Evolutionary conservation across 2,329 filamentous ascomycete genomes (phyloP), one percentile per base, ranked within the genome.

Genomic region (Arthrobotrys sphaeroides): DNA sequence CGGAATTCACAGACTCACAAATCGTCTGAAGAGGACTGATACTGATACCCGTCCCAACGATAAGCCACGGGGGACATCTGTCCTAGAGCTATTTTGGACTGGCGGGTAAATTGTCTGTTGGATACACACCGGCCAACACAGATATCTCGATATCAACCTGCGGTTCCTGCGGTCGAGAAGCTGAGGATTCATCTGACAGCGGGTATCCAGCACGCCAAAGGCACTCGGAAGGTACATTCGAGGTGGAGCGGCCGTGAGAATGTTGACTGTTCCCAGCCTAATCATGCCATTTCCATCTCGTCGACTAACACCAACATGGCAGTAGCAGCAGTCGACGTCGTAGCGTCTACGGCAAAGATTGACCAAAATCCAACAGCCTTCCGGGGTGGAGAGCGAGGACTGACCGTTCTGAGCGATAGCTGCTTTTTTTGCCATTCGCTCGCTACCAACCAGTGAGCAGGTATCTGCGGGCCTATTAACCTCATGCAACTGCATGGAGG

Each of bases 401-500:
- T 68, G 70, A 18, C 70, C 55, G 70, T 62, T 74, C 70, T 67
- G 53, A 74, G 70, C 60, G 43, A 47, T 74, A 74, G 70, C 62
- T 55, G 45, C 38, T 47, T 72, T 53, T 65, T 73, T 66, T 67
- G 55, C 64, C 51, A 64, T 67, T 75, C 64, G 72, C 72, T 75
- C 72, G 72, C 72, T 75, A 75, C 72, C 72, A 55, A 57, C 53
- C 40, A 68, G 70, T 36, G 47, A 47, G 62, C 64, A 68, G 45
- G 61, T 74, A 67, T 74, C 69, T 53, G 69, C 53, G 53, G 68
- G 47, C 64, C 59, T 69, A 66, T 67, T 68, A 67, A 67, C 70
- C 70, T 75, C 55, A 75, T 75, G 69, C 61, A 67, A 66, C 28
- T 67, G 62, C 70, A 75, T 69, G 69, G 68, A 73, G 69, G 60